These are phyloP conservation scores for Auxenochlorella protothecoides DNA, from an alignment of 139 green algal genomes.

Conservation along the genomic window DNA sequence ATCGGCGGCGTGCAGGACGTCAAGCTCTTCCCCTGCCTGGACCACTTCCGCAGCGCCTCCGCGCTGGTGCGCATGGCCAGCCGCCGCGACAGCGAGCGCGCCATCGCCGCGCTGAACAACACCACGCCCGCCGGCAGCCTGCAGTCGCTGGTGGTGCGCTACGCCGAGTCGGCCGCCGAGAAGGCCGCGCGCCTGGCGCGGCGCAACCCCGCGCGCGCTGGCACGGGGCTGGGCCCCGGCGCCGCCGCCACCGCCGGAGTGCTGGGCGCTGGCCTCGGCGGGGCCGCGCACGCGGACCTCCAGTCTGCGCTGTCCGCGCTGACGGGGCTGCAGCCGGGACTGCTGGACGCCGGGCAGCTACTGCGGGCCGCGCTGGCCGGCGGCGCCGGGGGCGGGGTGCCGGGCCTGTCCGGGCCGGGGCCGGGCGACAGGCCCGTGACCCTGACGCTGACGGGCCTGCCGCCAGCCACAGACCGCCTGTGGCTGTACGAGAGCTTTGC, in stretches of 20 bases:
- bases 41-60: conserved; percentile 20
- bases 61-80: conserved; percentile 24
- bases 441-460: conserved; percentile 6
- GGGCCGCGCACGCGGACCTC: neutral
- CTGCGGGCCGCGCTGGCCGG: conserved; percentile 7
- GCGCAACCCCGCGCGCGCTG: too few species aligned
- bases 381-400: conserved; percentile 11
- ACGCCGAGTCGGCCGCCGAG: conserved; percentile 27
- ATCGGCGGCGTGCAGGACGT: conserved; percentile 26
- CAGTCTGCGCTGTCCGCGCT: conserved; percentile 23
- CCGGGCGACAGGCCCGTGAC: neutral
- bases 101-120: conserved; percentile 21
- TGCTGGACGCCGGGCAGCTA: neutral
- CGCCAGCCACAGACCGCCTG: conserved; percentile 16
- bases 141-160: conserved; percentile 24
- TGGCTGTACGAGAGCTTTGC: conserved; percentile 32
- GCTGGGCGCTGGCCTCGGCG: too few species aligned
- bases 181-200: conserved; percentile 20
- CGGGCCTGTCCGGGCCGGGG: neutral
- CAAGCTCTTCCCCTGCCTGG: conserved; percentile 31
- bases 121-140: conserved; percentile 8
- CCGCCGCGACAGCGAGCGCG: conserved; percentile 7
- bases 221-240: too few species aligned
- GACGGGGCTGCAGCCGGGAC: neutral
- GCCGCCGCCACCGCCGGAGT: too few species aligned